Conservation (phyloP, 352 stramenopile species). For the Globisporangium lucens region DNA sequence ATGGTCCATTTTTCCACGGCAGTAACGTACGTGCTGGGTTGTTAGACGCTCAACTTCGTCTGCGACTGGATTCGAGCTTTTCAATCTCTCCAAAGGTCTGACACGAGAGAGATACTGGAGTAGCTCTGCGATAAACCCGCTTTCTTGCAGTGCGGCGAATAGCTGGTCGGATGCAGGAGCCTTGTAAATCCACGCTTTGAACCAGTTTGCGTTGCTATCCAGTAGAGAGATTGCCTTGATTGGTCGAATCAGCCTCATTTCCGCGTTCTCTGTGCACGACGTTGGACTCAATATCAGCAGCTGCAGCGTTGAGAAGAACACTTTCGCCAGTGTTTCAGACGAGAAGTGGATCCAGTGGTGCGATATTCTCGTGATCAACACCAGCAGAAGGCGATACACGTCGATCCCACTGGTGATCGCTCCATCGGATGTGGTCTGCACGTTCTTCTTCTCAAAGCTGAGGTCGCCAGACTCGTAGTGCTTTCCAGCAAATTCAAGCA, state of each 20-base stretch:
- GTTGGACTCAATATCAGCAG: constrained; percentile 40
- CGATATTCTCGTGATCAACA: constrained; percentile 30
- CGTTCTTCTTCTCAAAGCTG: constrained; percentile 23
- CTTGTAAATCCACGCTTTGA: constrained; percentile 48
- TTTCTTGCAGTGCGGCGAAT: constrained; percentile 34
- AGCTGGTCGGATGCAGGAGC: constrained; percentile 31
- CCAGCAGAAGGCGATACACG: constrained; percentile 39
- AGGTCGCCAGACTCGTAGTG: constrained; percentile 26
- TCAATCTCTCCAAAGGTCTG: constrained; percentile 24
- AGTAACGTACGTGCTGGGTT: constrained; percentile 28
- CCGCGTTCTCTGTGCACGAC: constrained; percentile 16
- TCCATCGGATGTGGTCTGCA: constrained; percentile 12
- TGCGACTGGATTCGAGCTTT: neutral
- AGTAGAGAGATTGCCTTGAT: constrained; percentile 34
- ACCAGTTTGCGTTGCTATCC: constrained; percentile 35
- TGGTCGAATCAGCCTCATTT: constrained; percentile 22
- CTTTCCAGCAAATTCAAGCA: constrained; percentile 43
- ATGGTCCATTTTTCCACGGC: no score
- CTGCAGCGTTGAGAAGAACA: constrained; percentile 42
- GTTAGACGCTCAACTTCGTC: constrained; percentile 21
- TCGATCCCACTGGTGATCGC: constrained; percentile 24
- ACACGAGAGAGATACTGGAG: constrained; percentile 42
- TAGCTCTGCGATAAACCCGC: constrained; percentile 31
- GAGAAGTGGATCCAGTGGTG: constrained; percentile 64
- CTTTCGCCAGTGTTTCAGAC: constrained; percentile 32